Conservation (phyloP, 2,329 filamentous ascomycete genomes). For the Ramularia collo-cygni region DNA sequence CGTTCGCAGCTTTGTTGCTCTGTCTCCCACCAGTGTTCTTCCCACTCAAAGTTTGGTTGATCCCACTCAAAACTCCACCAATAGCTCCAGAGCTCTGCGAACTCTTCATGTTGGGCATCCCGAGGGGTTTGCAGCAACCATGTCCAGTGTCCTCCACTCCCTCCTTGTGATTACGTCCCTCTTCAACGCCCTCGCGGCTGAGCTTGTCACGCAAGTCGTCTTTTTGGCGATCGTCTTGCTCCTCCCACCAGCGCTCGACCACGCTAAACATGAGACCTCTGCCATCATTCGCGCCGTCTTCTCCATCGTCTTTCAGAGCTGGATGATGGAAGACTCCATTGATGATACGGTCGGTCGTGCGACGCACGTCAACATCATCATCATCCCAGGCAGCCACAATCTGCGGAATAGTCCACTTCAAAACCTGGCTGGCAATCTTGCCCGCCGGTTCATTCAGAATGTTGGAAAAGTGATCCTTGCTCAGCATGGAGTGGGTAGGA, state of each 20-base stretch:
- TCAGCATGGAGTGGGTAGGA: slow-evolving; percentile 87
- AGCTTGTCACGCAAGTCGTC: slow-evolving; percentile 67
- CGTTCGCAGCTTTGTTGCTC: slow-evolving; percentile 14
- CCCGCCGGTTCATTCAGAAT: slow-evolving; percentile 83
- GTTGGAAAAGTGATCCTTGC: slow-evolving; percentile 88
- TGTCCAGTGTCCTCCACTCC: slow-evolving; percentile 79
- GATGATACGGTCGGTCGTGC: slow-evolving; percentile 69
- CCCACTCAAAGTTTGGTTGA: slow-evolving; percentile 25
- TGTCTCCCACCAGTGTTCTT: slow-evolving; percentile 33
- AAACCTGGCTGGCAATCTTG: slow-evolving; percentile 67
- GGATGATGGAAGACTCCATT: slow-evolving; percentile 82
- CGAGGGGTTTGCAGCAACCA: slow-evolving; percentile 72
- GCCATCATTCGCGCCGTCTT: slow-evolving; percentile 65
- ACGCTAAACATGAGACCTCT: slow-evolving; percentile 71
- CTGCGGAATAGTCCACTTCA: slow-evolving; percentile 80
- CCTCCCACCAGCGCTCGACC: slow-evolving; percentile 75
- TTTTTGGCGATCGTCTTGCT: slow-evolving; percentile 55
- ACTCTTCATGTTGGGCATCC: slow-evolving; percentile 60
- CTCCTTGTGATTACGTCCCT: slow-evolving; percentile 78
- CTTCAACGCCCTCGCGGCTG: slow-evolving; percentile 67
- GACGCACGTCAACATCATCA: slow-evolving; percentile 60
- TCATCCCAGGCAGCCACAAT: slow-evolving; percentile 85
- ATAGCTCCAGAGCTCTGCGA: slow-evolving; percentile 39
- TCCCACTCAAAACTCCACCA: slow-evolving; percentile 32
- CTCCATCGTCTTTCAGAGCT: slow-evolving; percentile 62